Evolutionary conservation across 495 filamentous ascomycete genomes (phyloP), one percentile per base, ranked within the genome.

Genomic region (Monascus purpureus): DNA sequence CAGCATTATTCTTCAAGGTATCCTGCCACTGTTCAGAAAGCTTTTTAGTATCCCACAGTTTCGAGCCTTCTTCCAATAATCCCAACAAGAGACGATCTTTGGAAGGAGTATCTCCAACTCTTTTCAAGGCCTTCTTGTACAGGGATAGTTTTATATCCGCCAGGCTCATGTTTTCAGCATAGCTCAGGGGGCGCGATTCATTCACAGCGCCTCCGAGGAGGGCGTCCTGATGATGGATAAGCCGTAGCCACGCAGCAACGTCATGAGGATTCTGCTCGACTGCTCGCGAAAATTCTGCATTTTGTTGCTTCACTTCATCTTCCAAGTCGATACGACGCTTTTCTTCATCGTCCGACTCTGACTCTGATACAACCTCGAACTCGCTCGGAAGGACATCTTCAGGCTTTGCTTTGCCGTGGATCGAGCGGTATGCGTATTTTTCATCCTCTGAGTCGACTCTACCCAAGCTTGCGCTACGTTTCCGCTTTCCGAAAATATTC

Each of bases 131-230:
- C 35, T 85, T 75, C 31, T 82, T 72, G 41, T 85, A 85, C n/a
- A 94, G 68, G 0, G 76, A 77, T 2, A 93, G 39, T 38, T 80
- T 86, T 22, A 93, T 70, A 39, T 82, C 81, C 13, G 84, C 78
- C 15, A 80, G 67, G 32, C 74, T 77, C 33, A 61, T 65, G 15
- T 50, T 56, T 38, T 93, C 82, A 2, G 75, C 73, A 25, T 53
- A 49, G 1, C 71, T 78, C 7, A 69, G 49, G 13, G 59, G 47
- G 25, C 53, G 53, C 15, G 52, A 46, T 17, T 59, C 52, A 36
- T 43, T 47, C 38, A 49, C 41, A 42, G 43, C n/a, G 35, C 47
- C 49, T 29, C 31, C 42, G 9, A 88, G 55, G 26, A 87, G 55
- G 15, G 33, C 38, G 40, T 82, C 73, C 54, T 95, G 90, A 29